Evolutionary conservation across 2,329 filamentous ascomycete genomes (phyloP).

Genomic region (Gremmenia infestans): DNA sequence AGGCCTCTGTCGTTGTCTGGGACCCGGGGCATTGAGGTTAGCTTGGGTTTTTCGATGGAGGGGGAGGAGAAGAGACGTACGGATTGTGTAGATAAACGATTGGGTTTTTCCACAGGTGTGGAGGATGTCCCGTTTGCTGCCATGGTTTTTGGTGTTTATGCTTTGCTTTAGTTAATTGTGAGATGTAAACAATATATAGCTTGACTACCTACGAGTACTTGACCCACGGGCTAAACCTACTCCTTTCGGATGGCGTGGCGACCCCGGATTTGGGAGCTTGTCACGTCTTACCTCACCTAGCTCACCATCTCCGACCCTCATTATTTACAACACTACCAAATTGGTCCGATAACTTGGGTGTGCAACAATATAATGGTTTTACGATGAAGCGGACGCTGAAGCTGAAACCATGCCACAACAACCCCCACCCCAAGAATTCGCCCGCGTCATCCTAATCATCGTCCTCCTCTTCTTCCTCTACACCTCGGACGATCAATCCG

Average conservation of each 20-base stretch:
- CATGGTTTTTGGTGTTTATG: background rate
- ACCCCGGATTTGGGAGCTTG: background rate
- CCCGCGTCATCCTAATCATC: conserved; percentile 26
- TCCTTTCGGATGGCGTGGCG: background rate
- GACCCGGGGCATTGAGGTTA: background rate
- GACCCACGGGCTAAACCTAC: background rate
- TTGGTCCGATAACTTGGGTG: background rate
- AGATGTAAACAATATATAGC: background rate
- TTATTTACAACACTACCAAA: background rate
- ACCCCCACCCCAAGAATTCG: conserved; percentile 25
- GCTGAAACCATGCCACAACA: conserved; percentile 22
- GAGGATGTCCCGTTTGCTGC: background rate
- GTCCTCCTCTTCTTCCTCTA: conserved; percentile 31
- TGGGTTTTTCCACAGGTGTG: background rate
- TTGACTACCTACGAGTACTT: background rate
- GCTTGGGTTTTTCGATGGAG: background rate
- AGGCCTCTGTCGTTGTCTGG: conserved; percentile 21
- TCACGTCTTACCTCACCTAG: background rate
- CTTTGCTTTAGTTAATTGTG: background rate
- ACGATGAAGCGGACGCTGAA: conserved; percentile 1
- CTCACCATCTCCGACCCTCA: background rate
- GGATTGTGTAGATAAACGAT: background rate
- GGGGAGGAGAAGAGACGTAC: background rate
- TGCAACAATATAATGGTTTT: background rate
- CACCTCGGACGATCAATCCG: conserved; percentile 24